A percentile compares a stretch with the other conserved stretches of the same genome.
phyloP scores from a whole-genome alignment of 495 filamentous ascomycete genomes.

The Penicillium argentinense region DNA sequence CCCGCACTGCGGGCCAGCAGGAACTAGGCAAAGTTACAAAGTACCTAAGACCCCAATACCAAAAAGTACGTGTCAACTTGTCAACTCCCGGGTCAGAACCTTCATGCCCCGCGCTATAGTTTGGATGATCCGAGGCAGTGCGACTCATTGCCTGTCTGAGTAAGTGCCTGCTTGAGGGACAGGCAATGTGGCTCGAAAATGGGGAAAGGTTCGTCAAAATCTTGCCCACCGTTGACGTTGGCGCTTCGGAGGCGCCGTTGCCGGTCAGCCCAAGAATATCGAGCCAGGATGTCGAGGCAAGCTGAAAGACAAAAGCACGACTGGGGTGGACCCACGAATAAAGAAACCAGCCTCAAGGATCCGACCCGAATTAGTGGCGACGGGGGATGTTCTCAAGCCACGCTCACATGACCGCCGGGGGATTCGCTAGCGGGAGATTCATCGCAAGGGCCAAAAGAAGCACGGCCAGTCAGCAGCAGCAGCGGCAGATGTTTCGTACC shows the following conservation, averaged over 20 bases:
- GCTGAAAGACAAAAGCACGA: background rate
- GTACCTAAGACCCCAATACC: background rate
- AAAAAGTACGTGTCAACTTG: constrained; percentile 3
- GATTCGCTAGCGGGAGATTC: constrained; percentile 31
- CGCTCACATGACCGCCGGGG: constrained; percentile 35
- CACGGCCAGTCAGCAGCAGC: constrained; percentile 12
- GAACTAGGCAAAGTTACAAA: background rate
- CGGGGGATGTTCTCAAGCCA: background rate
- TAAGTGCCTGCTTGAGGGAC: too few relatives aligned
- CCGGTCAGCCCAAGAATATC: too few relatives aligned
- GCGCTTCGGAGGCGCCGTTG: too few relatives aligned
- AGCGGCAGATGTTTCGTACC: constrained; percentile 26
- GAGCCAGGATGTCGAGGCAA: too few relatives aligned
- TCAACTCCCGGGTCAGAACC: background rate
- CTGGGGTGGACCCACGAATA: background rate
- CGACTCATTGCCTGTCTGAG: too few relatives aligned
- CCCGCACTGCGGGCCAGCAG: background rate
- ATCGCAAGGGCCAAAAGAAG: constrained; percentile 16
- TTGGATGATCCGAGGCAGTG: background rate
- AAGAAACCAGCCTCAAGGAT: background rate
- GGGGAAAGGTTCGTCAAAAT: too few relatives aligned
- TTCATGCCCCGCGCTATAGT: background rate
- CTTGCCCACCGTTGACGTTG: too few relatives aligned
- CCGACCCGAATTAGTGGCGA: background rate
- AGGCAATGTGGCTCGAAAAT: too few relatives aligned